Conservation (phyloP, 306 rosid genomes). For the Castanea mollissima region DNA sequence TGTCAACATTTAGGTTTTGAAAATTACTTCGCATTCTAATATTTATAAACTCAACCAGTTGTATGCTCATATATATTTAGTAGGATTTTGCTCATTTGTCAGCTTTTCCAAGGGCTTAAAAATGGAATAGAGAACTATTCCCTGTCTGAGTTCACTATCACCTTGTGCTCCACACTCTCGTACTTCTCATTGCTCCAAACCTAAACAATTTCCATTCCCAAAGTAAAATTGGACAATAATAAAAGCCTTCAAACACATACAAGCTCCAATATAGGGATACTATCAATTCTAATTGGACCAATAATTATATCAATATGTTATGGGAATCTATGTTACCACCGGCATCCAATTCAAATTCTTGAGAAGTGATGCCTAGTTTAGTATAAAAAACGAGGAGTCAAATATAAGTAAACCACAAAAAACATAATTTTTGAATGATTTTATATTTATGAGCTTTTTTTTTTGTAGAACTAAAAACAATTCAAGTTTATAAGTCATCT, state of each 20-base stretch:
- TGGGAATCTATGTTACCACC: too few relatives aligned
- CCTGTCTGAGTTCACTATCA: slow-evolving; percentile 39
- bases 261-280: too few relatives aligned
- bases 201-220: slow-evolving; percentile 22
- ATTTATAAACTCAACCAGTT: slow-evolving; percentile 47
- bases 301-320: too few relatives aligned
- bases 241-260: background rate
- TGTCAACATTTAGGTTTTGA: slow-evolving; percentile 42
- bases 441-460: too few relatives aligned
- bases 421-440: too few relatives aligned
- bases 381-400: too few relatives aligned
- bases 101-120: slow-evolving; percentile 49
- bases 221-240: background rate
- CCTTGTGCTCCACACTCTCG: slow-evolving; percentile 49
- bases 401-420: too few relatives aligned
- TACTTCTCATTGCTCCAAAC: slow-evolving; percentile 25
- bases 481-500: too few relatives aligned
- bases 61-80: slow-evolving; percentile 36
- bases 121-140: slow-evolving; percentile 54
- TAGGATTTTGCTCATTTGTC: slow-evolving; percentile 30
- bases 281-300: too few relatives aligned
- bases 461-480: too few relatives aligned
- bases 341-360: too few relatives aligned
- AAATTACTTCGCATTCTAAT: slow-evolving; percentile 35
- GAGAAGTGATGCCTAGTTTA: too few relatives aligned